phyloP scores from a whole-genome alignment of 2,329 filamentous ascomycete genomes.

The Penicillium glabrum region DNA sequence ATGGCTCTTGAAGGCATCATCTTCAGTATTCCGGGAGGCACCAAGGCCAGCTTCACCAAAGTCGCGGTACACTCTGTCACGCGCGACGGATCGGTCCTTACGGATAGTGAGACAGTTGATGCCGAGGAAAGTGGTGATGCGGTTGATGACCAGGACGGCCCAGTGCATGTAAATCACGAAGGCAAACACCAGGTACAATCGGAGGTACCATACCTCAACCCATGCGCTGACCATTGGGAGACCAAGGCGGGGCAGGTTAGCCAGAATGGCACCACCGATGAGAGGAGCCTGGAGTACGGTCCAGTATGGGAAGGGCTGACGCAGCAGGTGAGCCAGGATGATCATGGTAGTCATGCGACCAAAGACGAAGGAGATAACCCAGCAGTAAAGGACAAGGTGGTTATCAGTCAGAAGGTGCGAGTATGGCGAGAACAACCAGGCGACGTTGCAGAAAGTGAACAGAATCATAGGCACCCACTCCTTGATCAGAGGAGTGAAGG shows the following conservation, averaged over 20 bases:
- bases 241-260: conserved; percentile 77
- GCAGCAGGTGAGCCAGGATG: conserved; percentile 90
- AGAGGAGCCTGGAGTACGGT: conserved; percentile 87
- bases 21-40: neutral
- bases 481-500: conserved; percentile 78
- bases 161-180: conserved; percentile 86
- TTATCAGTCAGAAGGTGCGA: conserved; percentile 80
- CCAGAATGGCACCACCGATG: conserved; percentile 77
- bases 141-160: conserved; percentile 86
- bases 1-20: conserved; percentile 13
- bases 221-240: conserved; percentile 64
- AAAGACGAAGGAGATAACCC: conserved; percentile 96
- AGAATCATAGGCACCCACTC: conserved; percentile 92
- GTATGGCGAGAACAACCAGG: conserved; percentile 89
- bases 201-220: conserved; percentile 77
- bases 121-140: conserved; percentile 86
- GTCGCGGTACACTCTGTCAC: conserved; percentile 37
- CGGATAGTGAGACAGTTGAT: conserved; percentile 92
- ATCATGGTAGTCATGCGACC: conserved; percentile 99
- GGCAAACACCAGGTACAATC: conserved; percentile 80
- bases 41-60: conserved; percentile 27
- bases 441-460: conserved; percentile 70
- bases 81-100: conserved; percentile 32
- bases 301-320: conserved; percentile 95
- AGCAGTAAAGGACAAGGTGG: conserved; percentile 85